Evolutionary conservation across 1,139 yeast genomes (phyloP), one percentile per base, ranked within the genome.

Genomic region (Hansenula sp.): DNA sequence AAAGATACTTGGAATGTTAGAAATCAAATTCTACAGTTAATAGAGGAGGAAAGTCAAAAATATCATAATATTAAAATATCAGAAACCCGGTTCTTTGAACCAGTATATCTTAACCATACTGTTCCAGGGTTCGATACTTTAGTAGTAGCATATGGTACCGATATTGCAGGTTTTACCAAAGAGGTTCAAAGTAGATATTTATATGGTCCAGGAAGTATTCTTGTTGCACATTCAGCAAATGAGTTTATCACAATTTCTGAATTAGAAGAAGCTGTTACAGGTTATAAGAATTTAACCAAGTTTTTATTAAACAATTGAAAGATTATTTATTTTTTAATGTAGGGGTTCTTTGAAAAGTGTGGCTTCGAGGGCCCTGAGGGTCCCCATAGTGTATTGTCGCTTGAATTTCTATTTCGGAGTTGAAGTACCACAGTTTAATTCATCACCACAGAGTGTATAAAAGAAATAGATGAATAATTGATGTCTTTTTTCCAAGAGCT

Each of bases 151-250:
- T 81, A 79, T 53, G 70, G 77, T 10, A 81, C 88, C 0, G 88
- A 81, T 52, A 69, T 80, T 34, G 83, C 84, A 2, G 68, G 73
- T 43, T 57, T 79, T 40, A 46, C 54, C 3, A 61, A 62, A n/a
- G 53, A 64, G 19, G 57, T 61, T 6, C 52, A 58, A 36, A 65
- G 60, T 40, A 61, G 77, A 44, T 78, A 74, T 49, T 61, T 81
- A 29, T 81, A 78, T 51, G 88, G 89, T 0, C 85, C 88, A 1
- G 88, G 88, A 1, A 60, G 77, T 5, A 80, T 81, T 43, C 69
- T 68, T 34, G 81, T 77, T 17, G 87, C 87, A 1, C 88, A 80
- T 55, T 73, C 79, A 3, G 82, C 70, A 42, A 54, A 69, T 41
- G 88, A 81, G 57, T 69, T 60, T 51, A 75, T 80, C 29, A 69